Percentiles rank a stretch among this genome's conserved stretches.
phyloP scores from a whole-genome alignment of 202 grass and related monocot genomes.

The Carex sylvatica region DNA sequence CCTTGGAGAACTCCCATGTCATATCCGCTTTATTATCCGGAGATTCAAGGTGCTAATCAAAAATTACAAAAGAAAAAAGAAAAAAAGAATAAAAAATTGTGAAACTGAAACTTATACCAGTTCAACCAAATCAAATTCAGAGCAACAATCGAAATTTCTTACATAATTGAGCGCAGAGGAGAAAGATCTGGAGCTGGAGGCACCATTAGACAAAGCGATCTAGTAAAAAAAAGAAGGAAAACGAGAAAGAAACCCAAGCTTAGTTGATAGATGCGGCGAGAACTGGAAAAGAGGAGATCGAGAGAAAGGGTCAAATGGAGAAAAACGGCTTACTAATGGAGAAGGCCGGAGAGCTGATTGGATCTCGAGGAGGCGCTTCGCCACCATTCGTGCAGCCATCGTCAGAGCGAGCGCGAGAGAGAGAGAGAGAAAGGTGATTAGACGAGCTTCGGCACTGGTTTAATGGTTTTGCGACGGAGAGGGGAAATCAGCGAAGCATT shows the following conservation, averaged over 20 bases:
- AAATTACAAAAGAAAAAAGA: conserved; percentile 30
- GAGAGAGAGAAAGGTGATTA: background rate
- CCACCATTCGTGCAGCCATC: conserved; percentile 73
- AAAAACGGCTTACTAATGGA: conserved; percentile 31
- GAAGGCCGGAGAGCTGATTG: conserved; percentile 39
- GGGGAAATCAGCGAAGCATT: no score
- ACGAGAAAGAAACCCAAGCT: conserved; percentile 26
- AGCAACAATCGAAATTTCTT: conserved; percentile 35
- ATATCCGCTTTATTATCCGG: conserved; percentile 69
- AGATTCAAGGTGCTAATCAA: conserved; percentile 86
- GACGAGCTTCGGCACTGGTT: conserved; percentile 14
- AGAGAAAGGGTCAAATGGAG: background rate
- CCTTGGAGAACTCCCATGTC: conserved; percentile 72
- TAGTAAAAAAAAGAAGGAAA: conserved; percentile 13
- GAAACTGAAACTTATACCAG: background rate
- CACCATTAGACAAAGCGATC: conserved; percentile 37
- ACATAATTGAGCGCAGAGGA: conserved; percentile 93
- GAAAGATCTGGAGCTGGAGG: conserved; percentile 54
- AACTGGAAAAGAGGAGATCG: background rate
- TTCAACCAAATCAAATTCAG: conserved; percentile 36
- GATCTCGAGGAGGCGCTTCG: conserved; percentile 63
- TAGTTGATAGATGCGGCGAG: conserved; percentile 2
- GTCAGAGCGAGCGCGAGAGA: conserved; percentile 3
- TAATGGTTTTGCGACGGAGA: background rate
- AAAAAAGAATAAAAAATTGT: conserved; percentile 5